Percentiles rank a stretch among this genome's conserved stretches.
These are phyloP conservation scores for Massariosphaeria phaeospora DNA, from an alignment of 495 filamentous ascomycete species.

Conservation along the genomic window DNA sequence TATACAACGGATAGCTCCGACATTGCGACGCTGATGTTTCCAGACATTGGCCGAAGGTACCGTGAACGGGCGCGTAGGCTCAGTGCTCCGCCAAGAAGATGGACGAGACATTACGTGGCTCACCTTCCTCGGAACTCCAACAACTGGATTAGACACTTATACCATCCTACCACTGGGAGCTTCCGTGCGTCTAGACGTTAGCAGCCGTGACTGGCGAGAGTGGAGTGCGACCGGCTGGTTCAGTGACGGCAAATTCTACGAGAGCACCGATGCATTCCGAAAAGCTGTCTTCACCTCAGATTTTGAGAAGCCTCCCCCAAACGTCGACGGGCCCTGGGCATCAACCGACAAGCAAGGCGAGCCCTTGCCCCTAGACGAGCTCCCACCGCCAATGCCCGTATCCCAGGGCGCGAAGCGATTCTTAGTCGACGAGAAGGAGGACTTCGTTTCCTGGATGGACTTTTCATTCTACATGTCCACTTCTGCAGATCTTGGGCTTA, in stretches of 20 bases:
- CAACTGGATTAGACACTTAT: constrained; percentile 37
- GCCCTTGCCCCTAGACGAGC: constrained; percentile 38
- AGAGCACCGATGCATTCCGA: constrained; percentile 45
- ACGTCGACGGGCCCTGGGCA: constrained; percentile 47
- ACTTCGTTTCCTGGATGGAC: constrained; percentile 53
- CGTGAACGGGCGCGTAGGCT: no score
- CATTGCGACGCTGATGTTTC: no score
- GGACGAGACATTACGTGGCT: constrained; percentile 44
- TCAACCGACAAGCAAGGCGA: constrained; percentile 39
- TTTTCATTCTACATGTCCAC: constrained; percentile 51
- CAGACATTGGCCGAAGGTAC: not conserved
- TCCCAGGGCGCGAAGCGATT: constrained; percentile 43
- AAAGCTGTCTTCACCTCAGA: constrained; percentile 41
- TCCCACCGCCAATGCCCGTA: constrained; percentile 39
- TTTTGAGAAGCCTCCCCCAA: constrained; percentile 44
- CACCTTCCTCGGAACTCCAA: constrained; percentile 41
- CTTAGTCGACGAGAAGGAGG: constrained; percentile 42
- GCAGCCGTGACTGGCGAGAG: constrained; percentile 44
- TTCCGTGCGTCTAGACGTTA: constrained; percentile 44
- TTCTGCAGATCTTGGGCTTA: constrained; percentile 44
- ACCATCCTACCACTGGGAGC: constrained; percentile 47
- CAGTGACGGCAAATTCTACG: constrained; percentile 50
- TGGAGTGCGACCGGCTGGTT: constrained; percentile 49
- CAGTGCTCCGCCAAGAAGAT: constrained; percentile 43
- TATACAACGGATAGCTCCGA: not conserved